Conservation (phyloP, 257 asterid genomes). For the Anisodus tanguticus region DNA sequence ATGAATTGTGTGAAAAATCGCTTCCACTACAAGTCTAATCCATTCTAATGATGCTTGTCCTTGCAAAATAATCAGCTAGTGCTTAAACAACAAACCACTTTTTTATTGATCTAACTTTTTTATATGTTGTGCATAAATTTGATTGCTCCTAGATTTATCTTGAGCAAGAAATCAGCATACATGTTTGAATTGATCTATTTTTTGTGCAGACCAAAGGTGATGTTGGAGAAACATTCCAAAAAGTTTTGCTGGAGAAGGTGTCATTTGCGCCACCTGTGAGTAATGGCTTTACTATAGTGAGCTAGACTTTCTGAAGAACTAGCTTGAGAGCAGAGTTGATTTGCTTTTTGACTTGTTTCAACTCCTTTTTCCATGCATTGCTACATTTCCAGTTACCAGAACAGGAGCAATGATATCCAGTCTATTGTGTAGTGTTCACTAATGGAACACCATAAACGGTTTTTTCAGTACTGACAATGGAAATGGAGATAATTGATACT, state of each 20-base stretch:
- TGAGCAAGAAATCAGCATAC: neutral
- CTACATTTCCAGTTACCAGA: slow-evolving; percentile 6
- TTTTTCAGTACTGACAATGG: neutral
- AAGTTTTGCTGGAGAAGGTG: slow-evolving; percentile 54
- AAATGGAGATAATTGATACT: neutral
- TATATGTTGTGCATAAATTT: neutral
- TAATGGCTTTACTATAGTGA: slow-evolving; percentile 27
- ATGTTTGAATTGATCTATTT: slow-evolving; percentile 25
- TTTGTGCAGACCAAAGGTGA: slow-evolving; percentile 63
- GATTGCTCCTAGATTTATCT: neutral
- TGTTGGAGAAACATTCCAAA: slow-evolving; percentile 47
- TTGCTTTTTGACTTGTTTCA: neutral
- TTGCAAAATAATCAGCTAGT: slow-evolving; percentile 6
- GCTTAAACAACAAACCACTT: neutral
- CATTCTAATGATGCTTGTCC: slow-evolving; percentile 2
- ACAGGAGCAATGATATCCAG: neutral
- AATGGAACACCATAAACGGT: neutral
- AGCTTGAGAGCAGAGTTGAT: neutral
- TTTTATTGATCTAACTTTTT: neutral
- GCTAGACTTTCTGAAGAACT: neutral
- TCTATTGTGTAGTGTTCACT: neutral
- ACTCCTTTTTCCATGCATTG: slow-evolving; percentile 17
- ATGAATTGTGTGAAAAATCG: neutral
- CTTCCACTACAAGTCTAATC: neutral
- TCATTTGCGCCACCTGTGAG: slow-evolving; percentile 64